Evolutionary conservation across 2,329 filamentous ascomycete species (phyloP).

Genomic region (Atkinsonella texensis): DNA sequence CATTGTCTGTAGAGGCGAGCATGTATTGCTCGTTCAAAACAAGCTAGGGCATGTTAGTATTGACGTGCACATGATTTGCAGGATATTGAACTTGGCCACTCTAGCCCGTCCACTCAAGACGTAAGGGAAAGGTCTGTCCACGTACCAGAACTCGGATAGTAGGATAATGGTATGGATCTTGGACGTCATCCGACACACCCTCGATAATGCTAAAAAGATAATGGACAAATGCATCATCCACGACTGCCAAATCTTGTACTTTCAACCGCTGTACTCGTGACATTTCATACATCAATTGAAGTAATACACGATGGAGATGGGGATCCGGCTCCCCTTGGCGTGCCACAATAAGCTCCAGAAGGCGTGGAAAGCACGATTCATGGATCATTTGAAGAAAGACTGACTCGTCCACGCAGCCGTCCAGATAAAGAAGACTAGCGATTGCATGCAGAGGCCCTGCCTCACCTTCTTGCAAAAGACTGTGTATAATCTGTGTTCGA

Average conservation of each 20-base stretch:
- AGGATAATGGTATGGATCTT: slow-evolving; percentile 92
- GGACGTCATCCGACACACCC: slow-evolving; percentile 69
- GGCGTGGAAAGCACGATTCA: slow-evolving; percentile 70
- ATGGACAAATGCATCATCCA: slow-evolving; percentile 69
- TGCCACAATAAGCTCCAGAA: slow-evolving; percentile 69
- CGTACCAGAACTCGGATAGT: slow-evolving; percentile 83
- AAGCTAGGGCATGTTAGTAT: slow-evolving; percentile 41
- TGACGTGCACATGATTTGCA: not conserved
- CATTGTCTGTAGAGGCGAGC: slow-evolving; percentile 53
- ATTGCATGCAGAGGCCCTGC: slow-evolving; percentile 68
- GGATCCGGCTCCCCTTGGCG: slow-evolving; percentile 53
- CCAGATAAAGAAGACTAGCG: slow-evolving; percentile 72
- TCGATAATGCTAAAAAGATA: slow-evolving; percentile 84
- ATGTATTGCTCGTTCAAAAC: slow-evolving; percentile 98
- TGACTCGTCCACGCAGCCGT: slow-evolving; percentile 66
- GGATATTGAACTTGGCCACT: no score
- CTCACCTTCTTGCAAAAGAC: slow-evolving; percentile 76
- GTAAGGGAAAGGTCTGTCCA: slow-evolving; percentile 9
- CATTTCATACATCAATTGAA: slow-evolving; percentile 94
- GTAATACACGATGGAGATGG: slow-evolving; percentile 63
- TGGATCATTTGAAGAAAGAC: slow-evolving; percentile 80
- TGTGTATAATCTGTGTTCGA: slow-evolving; percentile 83
- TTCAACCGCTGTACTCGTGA: slow-evolving; percentile 77
- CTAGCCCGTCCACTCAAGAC: no score
- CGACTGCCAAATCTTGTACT: slow-evolving; percentile 62